Percentiles rank a stretch among this genome's conserved stretches.
phyloP scores from a whole-genome alignment of 768 basidiomycete species.

The Hygrophorus russula region DNA sequence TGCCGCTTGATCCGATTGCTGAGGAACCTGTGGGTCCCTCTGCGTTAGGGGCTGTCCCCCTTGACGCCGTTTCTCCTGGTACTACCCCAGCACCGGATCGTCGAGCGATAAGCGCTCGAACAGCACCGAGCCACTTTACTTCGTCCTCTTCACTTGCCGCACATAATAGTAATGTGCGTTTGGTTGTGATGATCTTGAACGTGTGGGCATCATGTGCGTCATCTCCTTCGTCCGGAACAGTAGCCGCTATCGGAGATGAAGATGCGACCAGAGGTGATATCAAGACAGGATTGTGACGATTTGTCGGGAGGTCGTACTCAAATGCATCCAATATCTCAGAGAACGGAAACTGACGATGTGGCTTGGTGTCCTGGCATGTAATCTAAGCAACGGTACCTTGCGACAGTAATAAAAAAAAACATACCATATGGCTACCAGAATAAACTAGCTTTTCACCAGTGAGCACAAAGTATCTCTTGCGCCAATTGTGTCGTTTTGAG shows the following conservation, averaged over 20 bases:
- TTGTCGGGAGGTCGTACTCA: constrained; percentile 63
- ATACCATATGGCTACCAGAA: constrained; percentile 89
- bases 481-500: constrained; percentile 86
- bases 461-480: constrained; percentile 96
- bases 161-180: constrained; percentile 78
- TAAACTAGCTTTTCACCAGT: constrained; percentile 83
- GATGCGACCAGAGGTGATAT: constrained; percentile 18
- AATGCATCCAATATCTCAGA: constrained; percentile 84
- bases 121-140: constrained; percentile 94
- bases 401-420: constrained; percentile 14
- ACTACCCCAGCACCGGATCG: constrained; percentile 41
- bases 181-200: constrained; percentile 96
- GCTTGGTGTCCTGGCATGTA: constrained; percentile 67
- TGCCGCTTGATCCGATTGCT: constrained; percentile 3
- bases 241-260: constrained; percentile 23
- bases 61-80: constrained; percentile 30
- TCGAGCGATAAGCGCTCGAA: constrained; percentile 81
- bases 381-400: not conserved
- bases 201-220: constrained; percentile 44
- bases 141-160: constrained; percentile 97
- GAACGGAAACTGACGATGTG: constrained; percentile 79
- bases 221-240: constrained; percentile 27
- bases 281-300: constrained; percentile 35
- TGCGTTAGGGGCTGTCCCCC: constrained; percentile 9
- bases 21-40: constrained; percentile 5